A percentile compares a stretch with the other conserved stretches of the same genome.
Conservation (phyloP, 345 rosid genomes). For the Eucalyptus pauciflora region DNA sequence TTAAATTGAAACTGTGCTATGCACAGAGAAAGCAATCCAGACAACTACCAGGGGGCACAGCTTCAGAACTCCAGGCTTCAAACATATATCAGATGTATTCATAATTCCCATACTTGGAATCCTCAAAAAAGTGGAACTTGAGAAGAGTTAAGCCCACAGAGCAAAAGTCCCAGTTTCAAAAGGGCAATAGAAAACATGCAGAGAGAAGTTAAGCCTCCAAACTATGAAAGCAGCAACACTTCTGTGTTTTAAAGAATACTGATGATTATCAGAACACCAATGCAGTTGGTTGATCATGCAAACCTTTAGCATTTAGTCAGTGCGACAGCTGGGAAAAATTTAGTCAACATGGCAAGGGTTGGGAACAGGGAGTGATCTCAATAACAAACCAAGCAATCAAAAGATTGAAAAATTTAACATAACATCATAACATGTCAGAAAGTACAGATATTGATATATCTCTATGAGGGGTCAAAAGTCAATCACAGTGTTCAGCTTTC, state of each 20-base stretch:
- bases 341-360: not conserved
- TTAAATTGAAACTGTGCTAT: not conserved
- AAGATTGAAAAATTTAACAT: not conserved
- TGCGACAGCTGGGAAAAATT: not conserved
- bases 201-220: not conserved
- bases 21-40: not conserved
- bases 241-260: not conserved
- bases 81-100: not conserved
- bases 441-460: not conserved
- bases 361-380: not conserved
- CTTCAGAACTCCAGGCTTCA: not conserved
- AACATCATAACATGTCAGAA: not conserved
- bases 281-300: not conserved
- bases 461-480: not conserved
- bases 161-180: not conserved
- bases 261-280: not conserved
- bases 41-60: not conserved
- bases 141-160: not conserved
- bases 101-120: not conserved
- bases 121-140: not conserved
- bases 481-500: conserved; percentile 62
- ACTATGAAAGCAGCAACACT: not conserved
- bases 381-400: not conserved
- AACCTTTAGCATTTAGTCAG: not conserved
- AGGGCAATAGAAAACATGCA: not conserved